Conservation (phyloP, 768 basidiomycete genomes). For the Tephrocybe rancida region DNA sequence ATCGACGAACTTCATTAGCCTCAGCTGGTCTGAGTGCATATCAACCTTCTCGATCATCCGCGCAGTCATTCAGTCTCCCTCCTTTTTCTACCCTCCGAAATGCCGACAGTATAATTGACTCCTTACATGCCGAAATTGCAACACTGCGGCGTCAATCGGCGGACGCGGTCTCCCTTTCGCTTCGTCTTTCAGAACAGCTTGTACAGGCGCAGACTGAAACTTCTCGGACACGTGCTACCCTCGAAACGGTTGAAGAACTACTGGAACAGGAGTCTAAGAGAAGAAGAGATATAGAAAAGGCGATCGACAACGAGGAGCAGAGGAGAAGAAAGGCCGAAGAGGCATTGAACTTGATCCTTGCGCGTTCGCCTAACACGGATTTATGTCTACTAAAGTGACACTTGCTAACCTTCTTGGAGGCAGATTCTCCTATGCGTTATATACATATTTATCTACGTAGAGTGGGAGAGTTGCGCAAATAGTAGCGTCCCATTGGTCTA, state of each 20-base stretch:
- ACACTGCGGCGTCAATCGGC: constrained; percentile 66
- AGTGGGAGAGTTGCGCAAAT: too few relatives aligned
- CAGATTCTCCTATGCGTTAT: too few relatives aligned
- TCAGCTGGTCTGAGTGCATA: constrained; percentile 34
- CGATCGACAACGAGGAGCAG: constrained; percentile 49
- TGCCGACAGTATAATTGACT: constrained; percentile 53
- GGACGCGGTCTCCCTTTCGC: constrained; percentile 65
- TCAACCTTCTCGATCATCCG: constrained; percentile 25
- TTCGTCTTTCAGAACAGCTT: constrained; percentile 72
- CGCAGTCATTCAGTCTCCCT: constrained; percentile 42
- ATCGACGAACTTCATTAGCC: constrained; percentile 40
- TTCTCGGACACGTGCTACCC: constrained; percentile 52
- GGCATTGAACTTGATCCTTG: constrained; percentile 36
- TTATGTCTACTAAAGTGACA: background rate
- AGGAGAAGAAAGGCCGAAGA: constrained; percentile 55
- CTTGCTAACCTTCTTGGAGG: too few relatives aligned
- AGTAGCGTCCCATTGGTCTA: too few relatives aligned
- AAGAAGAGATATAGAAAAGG: constrained; percentile 60
- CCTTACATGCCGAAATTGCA: constrained; percentile 66
- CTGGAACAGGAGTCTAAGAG: constrained; percentile 62
- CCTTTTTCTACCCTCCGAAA: constrained; percentile 42
- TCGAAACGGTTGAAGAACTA: constrained; percentile 57
- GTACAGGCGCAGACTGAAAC: constrained; percentile 64
- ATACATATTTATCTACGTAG: too few relatives aligned
- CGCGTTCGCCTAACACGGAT: constrained; percentile 17